phyloP scores from a whole-genome alignment of 192 early-diverging fungal genomes.

The Backusella tarrabulga region DNA sequence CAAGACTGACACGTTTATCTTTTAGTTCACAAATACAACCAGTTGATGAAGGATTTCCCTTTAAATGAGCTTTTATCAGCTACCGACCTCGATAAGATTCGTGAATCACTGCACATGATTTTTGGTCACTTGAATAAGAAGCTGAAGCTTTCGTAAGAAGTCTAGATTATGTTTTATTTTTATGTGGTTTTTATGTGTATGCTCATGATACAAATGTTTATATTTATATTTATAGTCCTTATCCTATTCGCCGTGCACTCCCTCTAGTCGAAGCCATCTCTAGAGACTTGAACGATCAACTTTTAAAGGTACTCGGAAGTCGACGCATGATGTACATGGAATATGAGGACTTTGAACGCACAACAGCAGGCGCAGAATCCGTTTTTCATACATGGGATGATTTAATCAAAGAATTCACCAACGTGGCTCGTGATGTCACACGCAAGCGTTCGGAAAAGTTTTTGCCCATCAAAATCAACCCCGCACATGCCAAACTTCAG shows the following conservation, averaged over 20 bases:
- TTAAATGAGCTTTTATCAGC: slow-evolving; percentile 94
- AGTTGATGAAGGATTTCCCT: slow-evolving; percentile 99
- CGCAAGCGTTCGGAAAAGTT: slow-evolving; percentile 90
- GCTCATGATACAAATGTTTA: slow-evolving; percentile 20
- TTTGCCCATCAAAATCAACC: slow-evolving; percentile 91
- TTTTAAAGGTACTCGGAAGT: slow-evolving; percentile 83
- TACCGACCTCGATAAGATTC: slow-evolving; percentile 85
- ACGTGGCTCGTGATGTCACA: slow-evolving; percentile 91
- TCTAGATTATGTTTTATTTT: slow-evolving; percentile 24
- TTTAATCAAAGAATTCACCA: slow-evolving; percentile 92
- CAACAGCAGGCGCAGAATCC: slow-evolving; percentile 78
- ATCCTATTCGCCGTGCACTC: slow-evolving; percentile 88
- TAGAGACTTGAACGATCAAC: slow-evolving; percentile 90
- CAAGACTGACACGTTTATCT: neutral
- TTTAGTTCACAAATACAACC: slow-evolving; percentile 88
- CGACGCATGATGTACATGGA: slow-evolving; percentile 93
- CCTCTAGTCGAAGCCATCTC: slow-evolving; percentile 95
- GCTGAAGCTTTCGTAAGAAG: slow-evolving; percentile 79
- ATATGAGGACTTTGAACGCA: slow-evolving; percentile 88
- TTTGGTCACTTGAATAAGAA: slow-evolving; percentile 98
- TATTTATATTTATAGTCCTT: slow-evolving; percentile 46
- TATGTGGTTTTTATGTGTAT: neutral
- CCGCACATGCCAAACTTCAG: slow-evolving; percentile 89
- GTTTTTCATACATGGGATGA: slow-evolving; percentile 96
- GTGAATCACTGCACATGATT: slow-evolving; percentile 73